Evolutionary conservation across 1,284 basidiomycete species (phyloP).

Genomic region (Malassezia nana): DNA sequence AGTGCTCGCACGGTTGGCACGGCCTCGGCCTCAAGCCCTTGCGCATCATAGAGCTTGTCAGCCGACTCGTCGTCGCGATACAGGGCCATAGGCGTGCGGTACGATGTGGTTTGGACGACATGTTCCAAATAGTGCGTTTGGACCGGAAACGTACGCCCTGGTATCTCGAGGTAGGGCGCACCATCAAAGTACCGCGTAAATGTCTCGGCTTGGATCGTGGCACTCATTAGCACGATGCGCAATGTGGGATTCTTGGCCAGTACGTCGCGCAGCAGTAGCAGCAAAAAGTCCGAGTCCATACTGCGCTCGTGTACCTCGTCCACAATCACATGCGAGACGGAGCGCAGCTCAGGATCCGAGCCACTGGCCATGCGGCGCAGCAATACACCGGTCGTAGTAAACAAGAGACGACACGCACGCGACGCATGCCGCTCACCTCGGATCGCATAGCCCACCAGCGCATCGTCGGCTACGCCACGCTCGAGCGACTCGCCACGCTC

Average conservation of each 20-base stretch:
- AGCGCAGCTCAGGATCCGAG: conserved; percentile 61
- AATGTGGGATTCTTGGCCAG: conserved; percentile 61
- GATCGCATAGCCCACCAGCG: conserved; percentile 72
- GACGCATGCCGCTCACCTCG: conserved; percentile 71
- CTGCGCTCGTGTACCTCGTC: conserved; percentile 91
- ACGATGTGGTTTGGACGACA: conserved; percentile 22
- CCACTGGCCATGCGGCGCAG: conserved; percentile 62
- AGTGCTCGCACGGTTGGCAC: conserved; percentile 59
- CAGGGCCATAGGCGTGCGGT: conserved; percentile 15
- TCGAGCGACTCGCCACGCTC: conserved; percentile 68
- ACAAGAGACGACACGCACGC: conserved; percentile 58
- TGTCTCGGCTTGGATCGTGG: conserved; percentile 30
- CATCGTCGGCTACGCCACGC: conserved; percentile 18
- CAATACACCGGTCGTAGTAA: conserved; percentile 86
- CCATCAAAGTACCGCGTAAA: conserved; percentile 47
- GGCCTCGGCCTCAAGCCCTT: conserved; percentile 50
- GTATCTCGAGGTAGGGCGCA: conserved; percentile 72
- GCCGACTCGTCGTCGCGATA: conserved; percentile 52
- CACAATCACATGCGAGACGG: conserved; percentile 74
- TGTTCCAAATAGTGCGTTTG: conserved; percentile 45
- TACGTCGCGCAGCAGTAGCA: conserved; percentile 72
- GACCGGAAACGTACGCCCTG: conserved; percentile 54
- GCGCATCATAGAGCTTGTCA: conserved; percentile 18
- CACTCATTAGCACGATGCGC: conserved; percentile 59
- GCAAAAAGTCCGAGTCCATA: conserved; percentile 76